A percentile compares a stretch with the other conserved stretches of the same genome.
These are phyloP conservation scores for Ramaria sp. DNA, from an alignment of 768 basidiomycete species.

Conservation along the genomic window DNA sequence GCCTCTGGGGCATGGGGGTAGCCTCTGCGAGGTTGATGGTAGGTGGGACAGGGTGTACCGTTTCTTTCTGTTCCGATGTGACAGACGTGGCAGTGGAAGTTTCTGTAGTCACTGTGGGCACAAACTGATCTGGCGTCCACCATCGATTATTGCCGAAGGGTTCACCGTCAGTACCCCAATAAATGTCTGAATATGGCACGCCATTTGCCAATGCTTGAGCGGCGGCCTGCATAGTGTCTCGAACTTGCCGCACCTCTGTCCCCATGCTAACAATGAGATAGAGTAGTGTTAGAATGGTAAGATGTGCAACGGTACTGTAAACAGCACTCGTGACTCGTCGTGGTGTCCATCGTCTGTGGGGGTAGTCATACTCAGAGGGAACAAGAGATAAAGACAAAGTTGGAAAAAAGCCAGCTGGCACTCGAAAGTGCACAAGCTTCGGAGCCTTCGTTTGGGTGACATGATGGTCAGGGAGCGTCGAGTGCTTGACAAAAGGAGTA, in stretches of 20 bases:
- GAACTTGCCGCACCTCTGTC: not conserved
- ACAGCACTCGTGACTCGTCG: not conserved
- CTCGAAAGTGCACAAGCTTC: constrained; percentile 31
- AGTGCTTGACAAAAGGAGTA: constrained; percentile 31
- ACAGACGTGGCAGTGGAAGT: not conserved
- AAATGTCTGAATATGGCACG: not conserved
- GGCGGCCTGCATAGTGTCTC: not conserved
- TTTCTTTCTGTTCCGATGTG: not conserved
- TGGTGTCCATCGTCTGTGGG: not conserved
- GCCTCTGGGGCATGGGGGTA: constrained; percentile 14
- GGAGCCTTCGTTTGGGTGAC: constrained; percentile 30
- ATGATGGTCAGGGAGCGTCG: constrained; percentile 46
- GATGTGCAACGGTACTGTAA: not conserved
- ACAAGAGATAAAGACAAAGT: constrained; percentile 3
- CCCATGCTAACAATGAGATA: not conserved
- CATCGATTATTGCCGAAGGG: not conserved
- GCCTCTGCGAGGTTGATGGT: constrained; percentile 10
- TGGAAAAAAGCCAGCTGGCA: constrained; percentile 38
- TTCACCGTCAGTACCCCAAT: not conserved
- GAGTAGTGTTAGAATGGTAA: not conserved
- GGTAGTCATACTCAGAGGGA: not conserved
- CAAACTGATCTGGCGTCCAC: not conserved
- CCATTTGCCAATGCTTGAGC: not conserved
- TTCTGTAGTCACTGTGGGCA: not conserved
- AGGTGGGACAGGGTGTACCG: constrained; percentile 1